Conservation (phyloP, 2,329 filamentous ascomycete genomes). For the Ophiostoma tasmaniense region DNA sequence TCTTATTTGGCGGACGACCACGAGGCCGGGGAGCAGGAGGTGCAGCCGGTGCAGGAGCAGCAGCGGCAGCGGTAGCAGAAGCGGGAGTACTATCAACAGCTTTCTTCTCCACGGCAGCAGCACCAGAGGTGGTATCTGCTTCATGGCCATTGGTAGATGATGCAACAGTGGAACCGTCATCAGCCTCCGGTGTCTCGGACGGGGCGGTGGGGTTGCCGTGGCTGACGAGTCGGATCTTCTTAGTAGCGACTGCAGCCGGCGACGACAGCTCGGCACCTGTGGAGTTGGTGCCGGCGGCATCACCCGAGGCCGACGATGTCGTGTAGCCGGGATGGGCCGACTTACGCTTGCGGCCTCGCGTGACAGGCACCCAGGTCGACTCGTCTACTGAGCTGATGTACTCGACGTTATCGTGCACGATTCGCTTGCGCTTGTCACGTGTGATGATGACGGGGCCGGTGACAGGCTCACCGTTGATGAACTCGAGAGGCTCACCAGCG, state of each 20-base stretch:
- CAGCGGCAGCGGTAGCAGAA: background rate
- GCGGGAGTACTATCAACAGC: background rate
- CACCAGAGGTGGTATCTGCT: background rate
- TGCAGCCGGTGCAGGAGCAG: background rate
- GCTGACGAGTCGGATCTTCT: constrained; percentile 30
- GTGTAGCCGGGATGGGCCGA: constrained; percentile 11
- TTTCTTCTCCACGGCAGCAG: background rate
- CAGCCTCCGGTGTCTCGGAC: background rate
- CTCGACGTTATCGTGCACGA: constrained; percentile 23
- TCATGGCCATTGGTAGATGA: background rate
- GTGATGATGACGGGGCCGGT: constrained; percentile 4
- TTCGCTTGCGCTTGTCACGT: constrained; percentile 2
- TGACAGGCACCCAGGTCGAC: background rate
- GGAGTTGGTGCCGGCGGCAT: constrained; percentile 25
- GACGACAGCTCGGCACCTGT: constrained; percentile 18
- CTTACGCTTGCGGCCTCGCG: constrained; percentile 28
- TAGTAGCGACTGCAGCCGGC: constrained; percentile 25
- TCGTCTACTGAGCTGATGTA: constrained; percentile 8
- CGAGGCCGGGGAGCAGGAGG: constrained; percentile 7
- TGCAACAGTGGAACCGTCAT: background rate
- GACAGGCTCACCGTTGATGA: constrained; percentile 7
- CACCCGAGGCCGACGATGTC: background rate
- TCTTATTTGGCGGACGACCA: constrained; percentile 11
- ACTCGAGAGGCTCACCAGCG: constrained; percentile 27
- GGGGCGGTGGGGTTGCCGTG: background rate